phyloP scores from a whole-genome alignment of 345 rosid genomes.

The Zanthoxylum bungeanum region DNA sequence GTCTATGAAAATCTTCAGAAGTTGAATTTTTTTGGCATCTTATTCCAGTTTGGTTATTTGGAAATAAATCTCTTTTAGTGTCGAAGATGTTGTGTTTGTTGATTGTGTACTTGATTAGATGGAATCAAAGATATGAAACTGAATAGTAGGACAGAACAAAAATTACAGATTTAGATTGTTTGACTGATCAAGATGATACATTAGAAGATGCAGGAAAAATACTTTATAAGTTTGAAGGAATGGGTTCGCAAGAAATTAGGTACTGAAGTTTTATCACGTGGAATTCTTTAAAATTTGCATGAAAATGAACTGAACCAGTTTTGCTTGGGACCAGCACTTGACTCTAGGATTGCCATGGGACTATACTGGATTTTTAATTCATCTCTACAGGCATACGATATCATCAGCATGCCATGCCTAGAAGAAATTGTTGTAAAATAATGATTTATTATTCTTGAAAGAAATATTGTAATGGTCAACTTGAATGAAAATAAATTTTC shows the following conservation, averaged over 20 bases:
- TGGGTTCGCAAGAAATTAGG: background rate
- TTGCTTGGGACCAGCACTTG: background rate
- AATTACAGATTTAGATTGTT: background rate
- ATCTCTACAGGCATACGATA: too few species aligned
- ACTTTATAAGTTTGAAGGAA: background rate
- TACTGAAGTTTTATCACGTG: too few species aligned
- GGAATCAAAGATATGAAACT: too few species aligned
- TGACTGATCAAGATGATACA: background rate
- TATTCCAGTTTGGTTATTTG: background rate
- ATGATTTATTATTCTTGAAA: background rate
- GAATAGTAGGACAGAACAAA: background rate
- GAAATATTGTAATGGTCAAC: background rate
- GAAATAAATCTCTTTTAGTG: background rate
- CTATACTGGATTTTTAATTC: too few species aligned
- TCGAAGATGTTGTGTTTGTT: too few species aligned
- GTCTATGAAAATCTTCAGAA: background rate
- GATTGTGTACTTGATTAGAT: too few species aligned
- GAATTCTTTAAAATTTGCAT: background rate
- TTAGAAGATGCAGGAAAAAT: conserved; percentile 5
- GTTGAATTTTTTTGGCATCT: background rate
- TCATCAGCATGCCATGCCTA: background rate
- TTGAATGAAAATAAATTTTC: background rate
- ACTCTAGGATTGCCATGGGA: too few species aligned
- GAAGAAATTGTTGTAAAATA: background rate
- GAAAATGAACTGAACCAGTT: background rate